Percentiles rank a stretch among this genome's conserved stretches.
phyloP scores from a whole-genome alignment of 2,329 filamentous ascomycete genomes.

The Didymella pinodella region DNA sequence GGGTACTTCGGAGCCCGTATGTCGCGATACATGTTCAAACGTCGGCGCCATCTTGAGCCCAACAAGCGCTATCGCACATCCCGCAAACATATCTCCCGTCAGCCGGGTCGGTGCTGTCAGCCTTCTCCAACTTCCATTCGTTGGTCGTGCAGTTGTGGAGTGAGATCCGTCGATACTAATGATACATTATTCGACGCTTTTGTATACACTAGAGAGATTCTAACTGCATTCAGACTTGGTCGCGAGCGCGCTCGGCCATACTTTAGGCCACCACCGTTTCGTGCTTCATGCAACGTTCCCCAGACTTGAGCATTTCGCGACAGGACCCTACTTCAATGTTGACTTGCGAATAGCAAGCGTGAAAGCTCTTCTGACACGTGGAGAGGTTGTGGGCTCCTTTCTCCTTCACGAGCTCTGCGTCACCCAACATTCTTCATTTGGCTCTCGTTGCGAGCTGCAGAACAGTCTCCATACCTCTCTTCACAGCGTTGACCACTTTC shows the following conservation, averaged over 20 bases:
- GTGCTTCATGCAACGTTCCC: not conserved
- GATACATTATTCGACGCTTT: conserved; percentile 13
- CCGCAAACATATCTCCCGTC: not conserved
- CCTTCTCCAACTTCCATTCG: conserved; percentile 14
- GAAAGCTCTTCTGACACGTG: not conserved
- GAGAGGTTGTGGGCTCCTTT: not conserved
- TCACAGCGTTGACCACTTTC: no score
- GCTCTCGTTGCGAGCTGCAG: not conserved
- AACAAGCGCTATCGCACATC: conserved; percentile 1
- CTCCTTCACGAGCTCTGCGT: not conserved
- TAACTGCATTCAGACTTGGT: conserved; percentile 15
- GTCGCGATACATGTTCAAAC: conserved; percentile 2
- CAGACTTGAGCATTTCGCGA: conserved; percentile 8
- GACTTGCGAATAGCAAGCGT: conserved; percentile 6
- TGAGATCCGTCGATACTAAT: conserved; percentile 15
- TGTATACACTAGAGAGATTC: conserved; percentile 4
- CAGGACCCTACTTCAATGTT: conserved; percentile 7
- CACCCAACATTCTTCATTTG: not conserved
- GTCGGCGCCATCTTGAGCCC: conserved; percentile 3
- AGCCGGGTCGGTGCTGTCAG: not conserved
- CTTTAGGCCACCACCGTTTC: conserved; percentile 7
- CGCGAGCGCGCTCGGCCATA: conserved; percentile 14
- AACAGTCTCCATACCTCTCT: not conserved
- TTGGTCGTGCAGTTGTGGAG: conserved; percentile 17
- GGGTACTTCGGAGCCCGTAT: conserved; percentile 2